Evolutionary conservation across 2,329 filamentous ascomycete species (phyloP), one percentile per base, ranked within the genome.

Genomic region (Fusarium guadeloupense): DNA sequence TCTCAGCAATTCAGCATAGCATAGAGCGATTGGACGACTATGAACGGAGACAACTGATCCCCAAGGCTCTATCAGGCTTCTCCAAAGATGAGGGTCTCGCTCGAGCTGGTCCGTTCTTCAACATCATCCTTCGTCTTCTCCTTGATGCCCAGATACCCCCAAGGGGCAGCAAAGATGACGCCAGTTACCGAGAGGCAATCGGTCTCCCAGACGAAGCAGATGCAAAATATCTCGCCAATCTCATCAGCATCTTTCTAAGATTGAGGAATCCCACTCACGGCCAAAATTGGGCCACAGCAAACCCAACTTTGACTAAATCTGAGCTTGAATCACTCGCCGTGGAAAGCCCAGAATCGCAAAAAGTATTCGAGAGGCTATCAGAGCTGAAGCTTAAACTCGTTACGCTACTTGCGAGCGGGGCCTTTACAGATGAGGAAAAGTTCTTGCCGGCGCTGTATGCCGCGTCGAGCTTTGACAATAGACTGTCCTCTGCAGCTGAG

Each of bases 1-100:
- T 98, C 34, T 83, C 90, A 16, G 97, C 96, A 72, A 90, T 97
- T 31, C 91, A 96, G 70, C 92, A 96, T 72, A 95, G 94, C 35
- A 70, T 86, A 23, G 74, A 78, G 35, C 80, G 83, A 4, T 72
- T 85, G 19, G 74, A 79, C 26, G 74, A 78, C 12, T 70, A 81
- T 47, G 89, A 94, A 35, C 85, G 92, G 66, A 83, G 89, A 30
- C 85, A 88, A 10, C 78, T 97, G 5, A 76, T 97, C n/a, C 88
- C 92, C 2, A 82, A 73, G 28, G 75, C 75, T 6, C 54, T 78
- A 2, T 59, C 60, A 5, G 75, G 73, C 6, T 70, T 72, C 40
- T 60, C 74, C 10, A 62, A 70, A 8, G 75, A 77, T 20, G 59
- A 72, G 30, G 74, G 69, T 16, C 54, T 67, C 28, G 48, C 73